These are phyloP conservation scores for Pluteus cervinus DNA, from an alignment of 768 basidiomycete species.

Conservation along the genomic window DNA sequence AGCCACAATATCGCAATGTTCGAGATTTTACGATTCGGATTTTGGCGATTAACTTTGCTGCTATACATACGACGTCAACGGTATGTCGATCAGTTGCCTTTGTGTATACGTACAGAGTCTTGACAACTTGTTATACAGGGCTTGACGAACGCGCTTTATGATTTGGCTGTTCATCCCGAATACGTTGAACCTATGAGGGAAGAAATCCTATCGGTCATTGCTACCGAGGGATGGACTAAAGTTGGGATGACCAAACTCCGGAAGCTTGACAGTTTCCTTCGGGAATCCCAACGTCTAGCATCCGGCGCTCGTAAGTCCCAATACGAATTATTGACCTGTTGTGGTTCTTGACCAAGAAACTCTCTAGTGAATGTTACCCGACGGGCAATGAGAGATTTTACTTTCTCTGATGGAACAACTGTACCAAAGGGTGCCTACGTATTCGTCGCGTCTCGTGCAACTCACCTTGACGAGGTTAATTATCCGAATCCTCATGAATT, in stretches of 20 bases:
- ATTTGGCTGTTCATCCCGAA: conserved; percentile 30
- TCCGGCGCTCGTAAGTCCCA: conserved; percentile 19
- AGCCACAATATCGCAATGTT: conserved; percentile 19
- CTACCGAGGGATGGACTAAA: conserved; percentile 31
- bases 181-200: conserved; percentile 29
- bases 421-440: conserved; percentile 19
- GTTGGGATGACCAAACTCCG: conserved; percentile 30
- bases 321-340: conserved; percentile 11
- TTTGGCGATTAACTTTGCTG: conserved; percentile 34
- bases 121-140: conserved; percentile 17
- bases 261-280: conserved; percentile 39
- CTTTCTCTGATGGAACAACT: conserved; percentile 21
- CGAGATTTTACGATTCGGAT: conserved; percentile 26
- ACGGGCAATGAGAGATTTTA: conserved; percentile 30
- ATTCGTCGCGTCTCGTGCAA: conserved; percentile 11
- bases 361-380: conserved; percentile 20
- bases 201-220: conserved; percentile 33
- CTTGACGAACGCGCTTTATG: conserved; percentile 28
- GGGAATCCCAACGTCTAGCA: conserved; percentile 28
- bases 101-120: neutral
- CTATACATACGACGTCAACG: conserved; percentile 37
- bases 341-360: conserved; percentile 7
- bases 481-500: conserved; percentile 29
- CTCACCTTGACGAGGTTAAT: conserved; percentile 12
- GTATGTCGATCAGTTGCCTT: conserved; percentile 18